phyloP scores from a whole-genome alignment of 108 stramenopile genomes.

The Aurantiochytrium sp. region DNA sequence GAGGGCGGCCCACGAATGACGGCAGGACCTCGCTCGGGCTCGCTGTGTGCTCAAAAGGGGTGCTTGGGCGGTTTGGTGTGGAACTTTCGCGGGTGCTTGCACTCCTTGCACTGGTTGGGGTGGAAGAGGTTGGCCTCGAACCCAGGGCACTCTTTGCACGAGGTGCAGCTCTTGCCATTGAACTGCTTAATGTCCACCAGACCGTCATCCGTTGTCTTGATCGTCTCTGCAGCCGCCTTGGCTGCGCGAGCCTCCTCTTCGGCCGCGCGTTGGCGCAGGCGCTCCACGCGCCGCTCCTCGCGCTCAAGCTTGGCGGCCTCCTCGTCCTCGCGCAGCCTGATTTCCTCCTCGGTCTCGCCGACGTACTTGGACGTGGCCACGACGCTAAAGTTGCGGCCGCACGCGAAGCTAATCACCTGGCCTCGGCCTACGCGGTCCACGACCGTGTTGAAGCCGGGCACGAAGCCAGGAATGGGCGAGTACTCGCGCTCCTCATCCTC shows the following conservation, averaged over 20 bases:
- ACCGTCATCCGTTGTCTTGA: constrained; percentile 35
- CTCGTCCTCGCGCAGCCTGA: constrained; percentile 51
- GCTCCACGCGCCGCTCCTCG: constrained; percentile 47
- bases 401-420: constrained; percentile 53
- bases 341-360: constrained; percentile 59
- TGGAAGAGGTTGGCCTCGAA: constrained; percentile 24
- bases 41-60: background rate
- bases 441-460: constrained; percentile 66
- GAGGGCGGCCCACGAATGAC: too few species aligned
- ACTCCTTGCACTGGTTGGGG: constrained; percentile 8
- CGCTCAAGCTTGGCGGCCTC: constrained; percentile 42
- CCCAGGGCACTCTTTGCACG: constrained; percentile 38
- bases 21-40: too few species aligned
- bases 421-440: constrained; percentile 68
- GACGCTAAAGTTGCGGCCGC: constrained; percentile 67
- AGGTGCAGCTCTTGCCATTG: constrained; percentile 24
- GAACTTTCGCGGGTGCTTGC: background rate
- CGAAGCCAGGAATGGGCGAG: constrained; percentile 65
- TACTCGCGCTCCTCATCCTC: constrained; percentile 45
- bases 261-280: background rate
- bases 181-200: constrained; percentile 33
- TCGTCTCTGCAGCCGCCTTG: background rate
- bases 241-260: background rate
- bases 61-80: background rate
- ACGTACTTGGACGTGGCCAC: constrained; percentile 68